Conservation (phyloP, 345 rosid species). For the Pugionium cornutum region DNA sequence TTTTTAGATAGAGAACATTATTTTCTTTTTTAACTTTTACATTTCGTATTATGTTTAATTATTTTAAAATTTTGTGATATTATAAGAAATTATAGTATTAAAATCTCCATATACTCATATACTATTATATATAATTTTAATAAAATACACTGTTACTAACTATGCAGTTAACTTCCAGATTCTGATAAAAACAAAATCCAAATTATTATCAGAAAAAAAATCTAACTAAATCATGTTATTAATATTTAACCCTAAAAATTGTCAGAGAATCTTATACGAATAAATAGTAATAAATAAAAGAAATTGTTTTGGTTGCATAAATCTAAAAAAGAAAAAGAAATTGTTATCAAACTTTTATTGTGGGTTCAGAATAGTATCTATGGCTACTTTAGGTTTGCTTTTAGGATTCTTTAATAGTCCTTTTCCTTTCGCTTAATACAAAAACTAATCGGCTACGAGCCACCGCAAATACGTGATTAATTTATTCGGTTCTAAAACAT, state of each 20-base stretch:
- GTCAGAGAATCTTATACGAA: background rate
- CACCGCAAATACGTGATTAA: slow-evolving; percentile 31
- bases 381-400: slow-evolving; percentile 6
- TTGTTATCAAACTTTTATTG: slow-evolving; percentile 44
- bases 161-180: background rate
- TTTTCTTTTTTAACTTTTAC: background rate
- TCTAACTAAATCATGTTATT: background rate
- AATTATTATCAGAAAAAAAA: background rate
- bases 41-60: background rate
- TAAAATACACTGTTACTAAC: too few species aligned
- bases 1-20: background rate
- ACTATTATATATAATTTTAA: too few species aligned
- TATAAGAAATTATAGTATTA: too few species aligned
- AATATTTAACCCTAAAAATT: too few species aligned
- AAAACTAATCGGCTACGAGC: slow-evolving; percentile 46
- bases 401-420: background rate
- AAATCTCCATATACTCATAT: too few species aligned
- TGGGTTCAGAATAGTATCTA: slow-evolving; percentile 42
- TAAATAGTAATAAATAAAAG: background rate
- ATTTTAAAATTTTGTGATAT: too few species aligned
- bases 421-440: background rate
- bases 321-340: background rate
- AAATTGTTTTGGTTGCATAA: too few species aligned
- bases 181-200: too few species aligned
- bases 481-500: background rate